These are phyloP conservation scores for Phytopythium sindhum DNA, from an alignment of 352 stramenopile genomes.

Conservation along the genomic window DNA sequence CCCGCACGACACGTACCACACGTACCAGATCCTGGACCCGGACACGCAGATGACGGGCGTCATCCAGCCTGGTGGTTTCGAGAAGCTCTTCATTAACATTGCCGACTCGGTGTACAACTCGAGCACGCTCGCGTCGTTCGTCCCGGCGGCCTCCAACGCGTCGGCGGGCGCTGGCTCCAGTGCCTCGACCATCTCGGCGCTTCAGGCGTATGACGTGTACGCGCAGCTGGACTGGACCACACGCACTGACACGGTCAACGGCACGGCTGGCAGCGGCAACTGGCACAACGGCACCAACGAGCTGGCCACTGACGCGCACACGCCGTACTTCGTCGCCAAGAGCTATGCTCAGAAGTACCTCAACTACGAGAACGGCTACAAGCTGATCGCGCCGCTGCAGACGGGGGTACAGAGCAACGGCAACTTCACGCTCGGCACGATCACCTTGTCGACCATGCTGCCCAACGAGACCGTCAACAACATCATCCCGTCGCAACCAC, in stretches of 20 bases:
- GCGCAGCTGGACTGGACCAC: conserved; percentile 35
- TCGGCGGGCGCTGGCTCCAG: conserved; percentile 28
- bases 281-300: conserved; percentile 52
- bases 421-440: conserved; percentile 58
- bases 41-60: conserved; percentile 57
- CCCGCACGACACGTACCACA: conserved; percentile 54
- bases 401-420: conserved; percentile 40
- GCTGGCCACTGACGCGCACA: conserved; percentile 34
- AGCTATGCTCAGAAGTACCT: conserved; percentile 59
- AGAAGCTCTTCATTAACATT: conserved; percentile 52
- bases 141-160: conserved; percentile 24
- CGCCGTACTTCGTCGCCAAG: conserved; percentile 52
- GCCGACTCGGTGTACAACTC: conserved; percentile 37
- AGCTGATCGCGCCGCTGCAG: conserved; percentile 44
- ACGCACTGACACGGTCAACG: conserved; percentile 39
- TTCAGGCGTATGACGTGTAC: conserved; percentile 48
- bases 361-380: conserved; percentile 51
- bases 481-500: conserved; percentile 38
- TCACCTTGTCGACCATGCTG: conserved; percentile 44
- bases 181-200: conserved; percentile 30
- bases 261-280: conserved; percentile 35
- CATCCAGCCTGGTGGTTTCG: conserved; percentile 50
- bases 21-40: conserved; percentile 50
- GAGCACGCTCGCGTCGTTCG: conserved; percentile 40
- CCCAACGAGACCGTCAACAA: conserved; percentile 35